A percentile compares a stretch with the other conserved stretches of the same genome.
Evolutionary conservation across 768 basidiomycete species (phyloP).

Genomic region (Mycena pura): DNA sequence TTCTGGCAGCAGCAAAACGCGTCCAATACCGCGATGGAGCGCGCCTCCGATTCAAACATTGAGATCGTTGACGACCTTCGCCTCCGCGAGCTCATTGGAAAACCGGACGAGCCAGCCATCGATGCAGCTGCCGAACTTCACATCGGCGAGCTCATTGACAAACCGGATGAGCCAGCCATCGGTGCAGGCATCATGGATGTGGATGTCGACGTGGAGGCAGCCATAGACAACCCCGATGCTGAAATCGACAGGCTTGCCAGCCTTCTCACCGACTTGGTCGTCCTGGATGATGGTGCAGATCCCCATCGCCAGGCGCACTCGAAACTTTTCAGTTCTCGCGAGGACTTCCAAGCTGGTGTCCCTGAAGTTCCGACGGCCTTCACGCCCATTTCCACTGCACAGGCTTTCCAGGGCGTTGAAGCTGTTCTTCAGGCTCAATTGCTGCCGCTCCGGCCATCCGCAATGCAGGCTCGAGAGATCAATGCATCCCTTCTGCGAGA

Average conservation of each 20-base stretch:
- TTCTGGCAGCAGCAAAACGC: too few relatives aligned
- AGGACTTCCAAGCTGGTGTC: not conserved
- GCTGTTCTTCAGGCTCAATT: not conserved
- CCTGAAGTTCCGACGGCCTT: not conserved
- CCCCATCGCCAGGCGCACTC: not conserved
- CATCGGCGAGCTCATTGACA: too few relatives aligned
- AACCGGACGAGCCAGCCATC: too few relatives aligned
- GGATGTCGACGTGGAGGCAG: not conserved
- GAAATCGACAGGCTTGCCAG: slow-evolving; percentile 5
- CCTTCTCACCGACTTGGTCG: not conserved
- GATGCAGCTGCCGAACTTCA: too few relatives aligned
- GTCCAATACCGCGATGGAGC: too few relatives aligned
- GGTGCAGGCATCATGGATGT: not conserved
- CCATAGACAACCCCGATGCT: not conserved
- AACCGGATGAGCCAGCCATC: not conserved
- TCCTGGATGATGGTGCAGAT: not conserved
- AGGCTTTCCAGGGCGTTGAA: not conserved
- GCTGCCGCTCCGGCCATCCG: not conserved
- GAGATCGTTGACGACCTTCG: too few relatives aligned
- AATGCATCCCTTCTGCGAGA: too few relatives aligned
- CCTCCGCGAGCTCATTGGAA: too few relatives aligned
- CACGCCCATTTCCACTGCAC: not conserved
- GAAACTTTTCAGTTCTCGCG: slow-evolving; percentile 10
- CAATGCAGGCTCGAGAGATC: too few relatives aligned
- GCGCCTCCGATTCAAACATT: too few relatives aligned